A percentile compares a stretch with the other conserved stretches of the same genome.
Conservation (phyloP, 2,329 filamentous ascomycete species). For the Akanthomyces muscarius region DNA sequence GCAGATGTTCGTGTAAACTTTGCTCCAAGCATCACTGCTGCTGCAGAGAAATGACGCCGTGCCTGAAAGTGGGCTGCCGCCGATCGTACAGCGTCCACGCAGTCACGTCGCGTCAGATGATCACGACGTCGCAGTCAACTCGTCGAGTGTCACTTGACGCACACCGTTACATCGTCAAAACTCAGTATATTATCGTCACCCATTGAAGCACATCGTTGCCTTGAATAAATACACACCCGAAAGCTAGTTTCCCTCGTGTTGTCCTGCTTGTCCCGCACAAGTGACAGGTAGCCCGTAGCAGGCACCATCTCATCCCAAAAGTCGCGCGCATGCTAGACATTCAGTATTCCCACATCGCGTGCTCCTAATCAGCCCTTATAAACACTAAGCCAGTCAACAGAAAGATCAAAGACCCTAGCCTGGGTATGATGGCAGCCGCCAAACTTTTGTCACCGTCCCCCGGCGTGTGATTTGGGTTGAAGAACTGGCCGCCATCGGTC, state of each 20-base stretch:
- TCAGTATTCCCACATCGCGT: conserved; percentile 6
- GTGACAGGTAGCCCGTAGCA: background rate
- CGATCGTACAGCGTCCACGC: conserved; percentile 3
- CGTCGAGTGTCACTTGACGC: conserved; percentile 3
- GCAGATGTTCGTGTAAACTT: background rate
- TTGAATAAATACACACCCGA: background rate
- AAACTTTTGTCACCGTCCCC: conserved; percentile 8
- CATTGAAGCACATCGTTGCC: conserved; percentile 6
- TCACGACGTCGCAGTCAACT: conserved; percentile 5
- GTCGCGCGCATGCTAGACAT: conserved; percentile 8
- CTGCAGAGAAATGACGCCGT: background rate
- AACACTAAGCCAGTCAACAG: conserved; percentile 1
- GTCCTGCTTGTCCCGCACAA: background rate
- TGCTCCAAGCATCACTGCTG: background rate
- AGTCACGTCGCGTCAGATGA: conserved; percentile 15
- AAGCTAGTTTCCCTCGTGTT: conserved; percentile 8
- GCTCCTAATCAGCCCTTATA: conserved; percentile 9
- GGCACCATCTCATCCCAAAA: background rate
- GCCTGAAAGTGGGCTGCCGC: background rate
- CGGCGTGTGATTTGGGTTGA: conserved; percentile 14
- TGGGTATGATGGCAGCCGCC: background rate
- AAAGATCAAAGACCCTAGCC: background rate
- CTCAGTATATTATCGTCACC: conserved; percentile 4
- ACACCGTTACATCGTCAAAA: conserved; percentile 4
- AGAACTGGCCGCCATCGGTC: conserved; percentile 11